Evolutionary conservation across 1,284 basidiomycete species (phyloP).

Genomic region (Ceratobasidium sp.): DNA sequence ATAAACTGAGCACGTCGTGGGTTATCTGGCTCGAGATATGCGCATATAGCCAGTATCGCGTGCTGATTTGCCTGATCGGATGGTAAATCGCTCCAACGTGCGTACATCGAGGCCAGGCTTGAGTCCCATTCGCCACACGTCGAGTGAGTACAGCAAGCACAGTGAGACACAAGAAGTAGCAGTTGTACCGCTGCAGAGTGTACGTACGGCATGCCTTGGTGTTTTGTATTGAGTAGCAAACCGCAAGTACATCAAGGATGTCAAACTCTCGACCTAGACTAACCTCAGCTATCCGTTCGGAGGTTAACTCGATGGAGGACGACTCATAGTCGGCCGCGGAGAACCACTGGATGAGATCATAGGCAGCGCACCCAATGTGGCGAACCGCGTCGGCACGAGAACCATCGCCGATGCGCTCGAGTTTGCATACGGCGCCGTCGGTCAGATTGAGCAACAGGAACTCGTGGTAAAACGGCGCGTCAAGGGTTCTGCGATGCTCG

Average conservation of each 20-base stretch:
- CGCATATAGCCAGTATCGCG: not conserved
- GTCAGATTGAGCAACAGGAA: not conserved
- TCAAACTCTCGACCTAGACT: not conserved
- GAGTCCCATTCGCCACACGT: not conserved
- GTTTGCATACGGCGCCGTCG: not conserved
- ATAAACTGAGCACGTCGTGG: not conserved
- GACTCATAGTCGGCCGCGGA: not conserved
- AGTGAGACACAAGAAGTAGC: not conserved
- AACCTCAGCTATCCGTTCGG: not conserved
- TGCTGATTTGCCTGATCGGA: not conserved
- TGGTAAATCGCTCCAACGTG: not conserved
- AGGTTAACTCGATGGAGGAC: not conserved
- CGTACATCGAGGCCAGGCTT: not conserved
- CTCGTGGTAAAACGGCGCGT: conserved; percentile 9
- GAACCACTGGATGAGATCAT: conserved; percentile 7
- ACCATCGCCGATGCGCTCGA: conserved; percentile 21
- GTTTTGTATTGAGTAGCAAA: conserved; percentile 16
- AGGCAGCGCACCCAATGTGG: not conserved
- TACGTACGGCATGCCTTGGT: not conserved
- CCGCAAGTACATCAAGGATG: conserved; percentile 11
- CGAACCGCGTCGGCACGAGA: conserved; percentile 10
- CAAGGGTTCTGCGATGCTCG: too few species aligned
- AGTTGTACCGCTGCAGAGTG: too few species aligned
- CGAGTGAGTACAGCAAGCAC: not conserved
- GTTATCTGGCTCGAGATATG: not conserved